phyloP scores from a whole-genome alignment of 2,329 filamentous ascomycete species.

The Rhynchosporium secalis region DNA sequence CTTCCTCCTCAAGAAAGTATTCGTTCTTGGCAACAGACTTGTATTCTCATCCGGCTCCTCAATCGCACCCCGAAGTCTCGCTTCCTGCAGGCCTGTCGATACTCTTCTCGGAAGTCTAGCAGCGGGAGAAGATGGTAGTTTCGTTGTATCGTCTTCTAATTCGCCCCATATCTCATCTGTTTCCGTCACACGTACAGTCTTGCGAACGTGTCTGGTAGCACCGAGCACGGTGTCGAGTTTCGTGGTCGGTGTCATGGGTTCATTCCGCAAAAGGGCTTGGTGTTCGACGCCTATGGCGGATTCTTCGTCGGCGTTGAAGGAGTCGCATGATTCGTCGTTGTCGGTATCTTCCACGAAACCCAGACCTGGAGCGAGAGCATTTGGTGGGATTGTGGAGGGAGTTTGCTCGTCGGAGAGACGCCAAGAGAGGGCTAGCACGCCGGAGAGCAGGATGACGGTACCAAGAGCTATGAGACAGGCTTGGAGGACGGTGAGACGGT shows the following conservation, averaged over 20 bases:
- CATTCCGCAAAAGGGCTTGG: constrained; percentile 35
- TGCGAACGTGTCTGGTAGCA: constrained; percentile 35
- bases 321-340: constrained; percentile 50
- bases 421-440: constrained; percentile 92
- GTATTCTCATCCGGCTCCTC: constrained; percentile 34
- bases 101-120: constrained; percentile 19
- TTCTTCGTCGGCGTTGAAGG: constrained; percentile 47
- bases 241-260: constrained; percentile 38
- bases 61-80: constrained; percentile 10
- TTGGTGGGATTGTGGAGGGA: constrained; percentile 60
- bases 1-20: constrained; percentile 40
- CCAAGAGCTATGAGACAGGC: constrained; percentile 83
- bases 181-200: constrained; percentile 50
- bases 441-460: constrained; percentile 79
- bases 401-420: constrained; percentile 78
- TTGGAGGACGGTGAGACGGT: constrained; percentile 72
- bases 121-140: constrained; percentile 34
- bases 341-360: constrained; percentile 76
- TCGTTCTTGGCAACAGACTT: constrained; percentile 28
- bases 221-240: constrained; percentile 38
- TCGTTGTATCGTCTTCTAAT: constrained; percentile 68
- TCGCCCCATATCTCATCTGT: constrained; percentile 85
- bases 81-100: constrained; percentile 19
- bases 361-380: constrained; percentile 76
- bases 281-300: constrained; percentile 35